Conservation (phyloP, 164 flowering plant genomes). For the Liquidambar formosana region DNA sequence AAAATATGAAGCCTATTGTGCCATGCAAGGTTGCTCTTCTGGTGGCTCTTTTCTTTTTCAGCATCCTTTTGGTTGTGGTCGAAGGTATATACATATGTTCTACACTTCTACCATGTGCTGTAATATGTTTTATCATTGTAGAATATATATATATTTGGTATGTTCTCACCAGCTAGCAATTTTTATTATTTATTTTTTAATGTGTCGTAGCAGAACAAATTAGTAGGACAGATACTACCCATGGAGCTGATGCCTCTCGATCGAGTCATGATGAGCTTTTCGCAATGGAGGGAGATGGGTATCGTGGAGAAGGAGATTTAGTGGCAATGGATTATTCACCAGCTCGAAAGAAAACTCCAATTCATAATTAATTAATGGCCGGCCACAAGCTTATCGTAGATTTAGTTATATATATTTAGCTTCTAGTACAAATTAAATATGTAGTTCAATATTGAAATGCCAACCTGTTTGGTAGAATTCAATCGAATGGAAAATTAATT, state of each 20-base stretch:
- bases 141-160: too few relatives aligned
- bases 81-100: background rate
- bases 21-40: constrained; percentile 7
- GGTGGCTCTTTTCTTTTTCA: background rate
- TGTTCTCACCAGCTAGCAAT: too few relatives aligned
- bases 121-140: too few relatives aligned
- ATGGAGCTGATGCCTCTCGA: background rate
- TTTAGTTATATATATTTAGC: too few relatives aligned
- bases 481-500: too few relatives aligned
- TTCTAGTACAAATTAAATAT: too few relatives aligned
- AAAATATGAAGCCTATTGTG: constrained; percentile 7
- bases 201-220: background rate
- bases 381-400: too few relatives aligned
- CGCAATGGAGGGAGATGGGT: background rate
- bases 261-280: background rate
- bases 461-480: too few relatives aligned
- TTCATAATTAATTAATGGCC: constrained; percentile 4
- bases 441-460: too few relatives aligned
- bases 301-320: background rate
- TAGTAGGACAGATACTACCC: background rate
- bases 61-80: background rate
- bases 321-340: background rate
- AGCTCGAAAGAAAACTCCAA: constrained; percentile 5
- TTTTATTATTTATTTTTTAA: too few relatives aligned
- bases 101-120: too few relatives aligned